These are phyloP conservation scores for Aspergillus steynii DNA, from an alignment of 495 filamentous ascomycete genomes.

Conservation along the genomic window DNA sequence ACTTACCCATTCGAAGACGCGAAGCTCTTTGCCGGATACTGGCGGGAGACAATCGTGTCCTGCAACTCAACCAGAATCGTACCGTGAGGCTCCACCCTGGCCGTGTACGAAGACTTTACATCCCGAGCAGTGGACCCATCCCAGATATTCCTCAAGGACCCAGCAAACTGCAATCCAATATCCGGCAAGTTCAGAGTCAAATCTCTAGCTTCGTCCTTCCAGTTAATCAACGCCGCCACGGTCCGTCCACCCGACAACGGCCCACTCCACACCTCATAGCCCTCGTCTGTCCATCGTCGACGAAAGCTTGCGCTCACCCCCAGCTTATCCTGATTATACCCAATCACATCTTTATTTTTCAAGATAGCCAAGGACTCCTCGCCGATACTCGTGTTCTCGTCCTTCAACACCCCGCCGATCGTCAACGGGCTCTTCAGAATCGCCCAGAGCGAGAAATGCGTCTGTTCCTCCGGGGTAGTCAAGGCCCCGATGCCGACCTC, in stretches of 20 bases:
- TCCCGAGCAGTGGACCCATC: conserved; percentile 22
- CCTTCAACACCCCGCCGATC: conserved; percentile 50
- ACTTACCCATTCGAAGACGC: conserved; percentile 26
- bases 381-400: conserved; percentile 29
- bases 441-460: conserved; percentile 60
- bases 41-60: conserved; percentile 30
- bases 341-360: conserved; percentile 51
- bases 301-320: conserved; percentile 43
- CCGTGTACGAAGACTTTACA: conserved; percentile 40
- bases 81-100: conserved; percentile 41
- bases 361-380: conserved; percentile 38
- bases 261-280: conserved; percentile 52
- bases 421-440: conserved; percentile 56
- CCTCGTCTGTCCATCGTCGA: conserved; percentile 40
- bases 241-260: conserved; percentile 38
- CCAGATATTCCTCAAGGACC: conserved; percentile 46
- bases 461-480: conserved; percentile 42
- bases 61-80: conserved; percentile 43
- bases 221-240: conserved; percentile 48
- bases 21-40: conserved; percentile 25
- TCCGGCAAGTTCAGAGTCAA: conserved; percentile 42
- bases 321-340: conserved; percentile 54
- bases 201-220: conserved; percentile 36
- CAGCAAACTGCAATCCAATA: conserved; percentile 41
- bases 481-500: conserved; percentile 44